These are phyloP conservation scores for Actinomortierella wolfii DNA, from an alignment of 371 early-diverging fungal species.

Conservation along the genomic window DNA sequence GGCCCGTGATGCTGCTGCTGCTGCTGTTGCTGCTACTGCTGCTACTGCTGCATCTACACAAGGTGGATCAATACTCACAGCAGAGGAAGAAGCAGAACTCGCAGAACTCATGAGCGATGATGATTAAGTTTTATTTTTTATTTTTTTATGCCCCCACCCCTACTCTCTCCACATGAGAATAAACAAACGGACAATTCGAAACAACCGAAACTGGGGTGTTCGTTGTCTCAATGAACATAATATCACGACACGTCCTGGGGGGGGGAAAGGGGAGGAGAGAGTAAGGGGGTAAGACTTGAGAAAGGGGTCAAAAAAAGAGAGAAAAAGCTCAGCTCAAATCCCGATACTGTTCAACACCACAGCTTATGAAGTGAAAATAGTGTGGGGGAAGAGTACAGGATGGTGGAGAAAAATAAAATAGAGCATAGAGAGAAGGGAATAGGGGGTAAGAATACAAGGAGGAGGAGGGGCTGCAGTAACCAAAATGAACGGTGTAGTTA, in stretches of 20 bases:
- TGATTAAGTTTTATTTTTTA: conserved; percentile 21
- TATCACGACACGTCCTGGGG: no score
- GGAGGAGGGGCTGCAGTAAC: neutral
- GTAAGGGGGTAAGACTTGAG: conserved; percentile 5
- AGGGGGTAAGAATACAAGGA: neutral
- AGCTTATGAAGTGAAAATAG: neutral
- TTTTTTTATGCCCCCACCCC: no score
- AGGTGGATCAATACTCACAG: conserved; percentile 55
- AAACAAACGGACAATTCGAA: no score
- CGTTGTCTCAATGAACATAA: no score
- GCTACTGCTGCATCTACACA: no score
- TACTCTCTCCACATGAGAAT: no score
- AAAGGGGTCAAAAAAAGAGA: conserved; percentile 3
- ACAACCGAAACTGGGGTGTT: no score
- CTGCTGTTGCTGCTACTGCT: no score
- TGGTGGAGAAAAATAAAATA: neutral
- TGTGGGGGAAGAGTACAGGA: neutral
- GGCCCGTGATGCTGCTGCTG: conserved; percentile 3
- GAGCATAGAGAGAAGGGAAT: neutral
- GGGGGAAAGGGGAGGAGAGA: no score
- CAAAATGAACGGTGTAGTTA: neutral
- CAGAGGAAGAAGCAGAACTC: conserved; percentile 83
- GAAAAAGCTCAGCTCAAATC: neutral
- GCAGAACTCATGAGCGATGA: conserved; percentile 76
- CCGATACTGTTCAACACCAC: neutral